Evolutionary conservation across 139 green algal species (phyloP), one percentile per base, ranked within the genome.

Genomic region (Micromonas pusilla): DNA sequence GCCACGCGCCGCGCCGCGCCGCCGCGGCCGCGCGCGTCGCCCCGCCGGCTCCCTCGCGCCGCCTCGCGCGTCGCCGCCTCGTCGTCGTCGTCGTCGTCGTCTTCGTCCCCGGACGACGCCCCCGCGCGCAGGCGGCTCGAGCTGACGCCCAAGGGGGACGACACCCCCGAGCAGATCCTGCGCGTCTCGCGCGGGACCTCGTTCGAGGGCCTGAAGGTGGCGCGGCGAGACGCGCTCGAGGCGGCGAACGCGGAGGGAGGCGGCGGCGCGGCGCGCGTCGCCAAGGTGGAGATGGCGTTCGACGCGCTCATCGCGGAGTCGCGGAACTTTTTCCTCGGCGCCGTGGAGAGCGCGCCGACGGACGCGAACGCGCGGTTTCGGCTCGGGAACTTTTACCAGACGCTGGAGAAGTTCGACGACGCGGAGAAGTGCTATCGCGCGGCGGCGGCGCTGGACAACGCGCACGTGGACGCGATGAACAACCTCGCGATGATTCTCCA

Each of bases 401-500:
- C 78, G 30, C 36, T 80, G 16, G 78, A 79, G 38, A 63, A 73
- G 34, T 73, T 66, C 32, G 68, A 79, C 9, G 30, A 79, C 4
- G 78, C 78, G 39, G 71, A 80, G 38, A 25, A 78, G 63, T 21
- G 60, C 28, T 83, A 83, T 38, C 19, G 39, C 16, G 6, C 21
- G 3, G 52, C 78, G 31, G 34, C 80, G 2, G 68, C 54, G 57
- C 39, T 73, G 16, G 68, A 81, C 34, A 31, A 45, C 0, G 60
- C 30, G 45, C 52, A 75, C 52, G n/a, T 83, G 2, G 68, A 83
- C 31, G 70, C 63, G 30, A 45, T 52, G 30, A 83, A 83, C 57
- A 78, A 83, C 53, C 33, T 83, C 3, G 78, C 71, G 34, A 78
- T 80, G 78, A 37, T 83, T 21, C 64, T 80, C 16, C 68, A 71